Evolutionary conservation across 2,329 filamentous ascomycete genomes (phyloP).

Genomic region (Botrytis byssoidea): DNA sequence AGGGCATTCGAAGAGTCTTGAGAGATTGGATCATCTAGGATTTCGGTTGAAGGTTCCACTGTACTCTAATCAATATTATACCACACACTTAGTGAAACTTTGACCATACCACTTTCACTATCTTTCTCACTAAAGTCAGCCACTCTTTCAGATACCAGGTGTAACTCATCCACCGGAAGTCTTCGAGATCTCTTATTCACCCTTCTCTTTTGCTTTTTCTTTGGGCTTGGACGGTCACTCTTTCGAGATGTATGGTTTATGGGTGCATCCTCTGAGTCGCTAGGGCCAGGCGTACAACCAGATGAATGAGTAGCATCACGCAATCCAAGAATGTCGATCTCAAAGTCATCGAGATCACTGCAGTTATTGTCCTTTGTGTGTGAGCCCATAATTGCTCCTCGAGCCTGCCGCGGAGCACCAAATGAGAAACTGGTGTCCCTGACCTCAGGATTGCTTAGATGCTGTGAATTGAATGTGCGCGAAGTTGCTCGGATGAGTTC

Average conservation of each 20-base stretch:
- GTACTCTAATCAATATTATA: not conserved
- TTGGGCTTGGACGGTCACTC: not conserved
- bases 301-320: not conserved
- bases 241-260: not conserved
- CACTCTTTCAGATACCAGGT: conserved; percentile 24
- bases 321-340: not conserved
- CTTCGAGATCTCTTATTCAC: conserved; percentile 24
- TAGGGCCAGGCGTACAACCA: not conserved
- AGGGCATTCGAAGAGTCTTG: conserved; percentile 20
- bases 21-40: conserved; percentile 33
- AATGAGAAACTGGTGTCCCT: not conserved
- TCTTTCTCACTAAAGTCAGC: conserved; percentile 18
- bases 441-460: not conserved
- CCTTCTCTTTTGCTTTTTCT: conserved; percentile 5
- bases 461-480: not conserved
- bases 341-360: not conserved
- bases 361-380: not conserved
- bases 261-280: not conserved
- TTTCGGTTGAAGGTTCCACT: conserved; percentile 23
- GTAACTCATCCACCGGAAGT: conserved; percentile 29
- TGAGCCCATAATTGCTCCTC: not conserved
- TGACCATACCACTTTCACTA: conserved; percentile 8
- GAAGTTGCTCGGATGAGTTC: not conserved
- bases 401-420: not conserved
- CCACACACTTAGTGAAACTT: not conserved